Evolutionary conservation across 2,329 filamentous ascomycete genomes (phyloP).

Genomic region (Cladophialophora psammophila): DNA sequence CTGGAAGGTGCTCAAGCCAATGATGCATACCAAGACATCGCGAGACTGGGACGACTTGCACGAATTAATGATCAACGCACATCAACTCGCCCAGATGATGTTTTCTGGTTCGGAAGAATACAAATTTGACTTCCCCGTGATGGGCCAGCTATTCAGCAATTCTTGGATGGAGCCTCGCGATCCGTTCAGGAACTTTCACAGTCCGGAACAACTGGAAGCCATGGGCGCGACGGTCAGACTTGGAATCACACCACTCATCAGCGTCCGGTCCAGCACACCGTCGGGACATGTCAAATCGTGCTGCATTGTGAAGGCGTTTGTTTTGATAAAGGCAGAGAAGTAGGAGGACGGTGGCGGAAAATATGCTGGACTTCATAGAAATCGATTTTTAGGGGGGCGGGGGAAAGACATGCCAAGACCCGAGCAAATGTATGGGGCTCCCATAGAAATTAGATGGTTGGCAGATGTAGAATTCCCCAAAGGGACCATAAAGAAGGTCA

Average conservation of each 20-base stretch:
- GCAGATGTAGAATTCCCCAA: not conserved
- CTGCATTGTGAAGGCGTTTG: conserved; percentile 23
- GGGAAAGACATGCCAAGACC: conserved; percentile 2
- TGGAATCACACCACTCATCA: conserved; percentile 28
- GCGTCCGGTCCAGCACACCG: conserved; percentile 19
- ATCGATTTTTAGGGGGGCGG: not conserved
- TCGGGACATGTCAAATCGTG: conserved; percentile 22
- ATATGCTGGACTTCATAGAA: not conserved
- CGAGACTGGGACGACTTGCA: conserved; percentile 36
- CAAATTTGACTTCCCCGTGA: conserved; percentile 27
- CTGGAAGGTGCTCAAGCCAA: conserved; percentile 30
- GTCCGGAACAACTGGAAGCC: conserved; percentile 24
- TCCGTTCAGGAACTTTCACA: conserved; percentile 13
- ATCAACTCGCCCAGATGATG: conserved; percentile 31
- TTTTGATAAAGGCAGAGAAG: conserved; percentile 26
- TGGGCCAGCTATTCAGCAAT: conserved; percentile 21
- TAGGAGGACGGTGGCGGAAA: not conserved
- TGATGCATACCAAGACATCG: conserved; percentile 33
- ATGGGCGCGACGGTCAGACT: conserved; percentile 27
- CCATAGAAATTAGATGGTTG: not conserved
- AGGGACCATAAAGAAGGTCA: no score
- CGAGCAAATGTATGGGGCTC: not conserved
- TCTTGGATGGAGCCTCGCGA: conserved; percentile 24
- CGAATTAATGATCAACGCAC: conserved; percentile 33
- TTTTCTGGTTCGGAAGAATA: conserved; percentile 33